These are phyloP conservation scores for Curvularia hawaiiensis DNA, from an alignment of 2,329 filamentous ascomycete genomes.

Conservation along the genomic window DNA sequence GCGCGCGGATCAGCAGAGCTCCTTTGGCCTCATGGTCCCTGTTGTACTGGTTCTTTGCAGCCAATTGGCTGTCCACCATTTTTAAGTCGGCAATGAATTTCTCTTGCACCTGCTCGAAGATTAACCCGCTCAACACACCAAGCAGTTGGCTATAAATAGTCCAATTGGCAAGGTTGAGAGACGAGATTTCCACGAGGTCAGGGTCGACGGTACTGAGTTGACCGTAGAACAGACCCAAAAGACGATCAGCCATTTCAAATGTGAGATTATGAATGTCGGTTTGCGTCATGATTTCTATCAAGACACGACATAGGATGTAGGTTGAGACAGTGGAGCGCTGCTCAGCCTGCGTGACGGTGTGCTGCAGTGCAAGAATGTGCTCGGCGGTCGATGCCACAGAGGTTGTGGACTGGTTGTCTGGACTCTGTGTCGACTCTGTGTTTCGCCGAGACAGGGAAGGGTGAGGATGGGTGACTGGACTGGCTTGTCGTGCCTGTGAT, in stretches of 20 bases:
- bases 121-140: constrained; percentile 94
- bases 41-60: constrained; percentile 69
- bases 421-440: constrained; percentile 42
- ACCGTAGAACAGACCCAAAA: constrained; percentile 96
- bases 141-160: constrained; percentile 89
- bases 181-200: constrained; percentile 76
- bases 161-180: constrained; percentile 92
- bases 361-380: constrained; percentile 59
- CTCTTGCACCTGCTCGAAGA: constrained; percentile 82
- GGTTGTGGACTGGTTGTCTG: constrained; percentile 31
- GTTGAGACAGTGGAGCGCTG: constrained; percentile 92
- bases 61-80: constrained; percentile 74
- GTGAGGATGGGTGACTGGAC: constrained; percentile 27
- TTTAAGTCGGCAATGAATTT: constrained; percentile 85
- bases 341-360: constrained; percentile 79
- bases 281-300: constrained; percentile 93
- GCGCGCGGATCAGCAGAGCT: constrained; percentile 85
- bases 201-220: constrained; percentile 89
- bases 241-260: constrained; percentile 87
- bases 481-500: constrained; percentile 37
- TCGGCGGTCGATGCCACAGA: constrained; percentile 37
- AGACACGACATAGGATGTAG: constrained; percentile 90
- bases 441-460: constrained; percentile 43
- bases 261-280: constrained; percentile 83
- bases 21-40: constrained; percentile 79